Evolutionary conservation across 805 yeast genomes (phyloP).

Genomic region (Kluyveromyces lactis): DNA sequence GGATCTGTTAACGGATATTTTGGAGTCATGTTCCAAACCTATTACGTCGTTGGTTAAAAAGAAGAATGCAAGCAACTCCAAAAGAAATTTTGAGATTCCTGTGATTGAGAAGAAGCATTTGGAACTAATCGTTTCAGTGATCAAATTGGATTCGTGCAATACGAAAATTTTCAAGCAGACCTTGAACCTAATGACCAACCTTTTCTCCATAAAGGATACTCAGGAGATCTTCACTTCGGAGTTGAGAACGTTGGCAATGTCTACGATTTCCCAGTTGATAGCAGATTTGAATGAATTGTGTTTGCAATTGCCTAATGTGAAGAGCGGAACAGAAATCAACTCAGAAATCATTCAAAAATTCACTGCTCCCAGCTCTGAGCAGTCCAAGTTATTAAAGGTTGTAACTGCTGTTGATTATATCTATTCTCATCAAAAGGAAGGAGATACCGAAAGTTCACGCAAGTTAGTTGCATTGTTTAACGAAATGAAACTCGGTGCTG

Average conservation of each 20-base stretch:
- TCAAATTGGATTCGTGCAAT: constrained; percentile 77
- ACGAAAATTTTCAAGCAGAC: constrained; percentile 80
- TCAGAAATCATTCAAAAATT: constrained; percentile 54
- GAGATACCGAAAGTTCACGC: constrained; percentile 27
- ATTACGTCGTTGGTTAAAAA: constrained; percentile 44
- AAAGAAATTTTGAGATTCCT: constrained; percentile 42
- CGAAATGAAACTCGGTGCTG: constrained; percentile 57
- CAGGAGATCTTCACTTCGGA: constrained; percentile 59
- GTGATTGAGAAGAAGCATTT: constrained; percentile 54
- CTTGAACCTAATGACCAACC: constrained; percentile 68
- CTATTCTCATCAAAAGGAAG: constrained; percentile 37
- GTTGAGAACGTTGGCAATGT: constrained; percentile 54
- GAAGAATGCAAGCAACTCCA: constrained; percentile 23
- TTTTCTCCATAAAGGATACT: constrained; percentile 54
- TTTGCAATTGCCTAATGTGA: constrained; percentile 33
- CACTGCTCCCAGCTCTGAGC: constrained; percentile 75
- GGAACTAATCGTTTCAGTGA: constrained; percentile 52
- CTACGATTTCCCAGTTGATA: constrained; percentile 46
- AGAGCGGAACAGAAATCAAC: constrained; percentile 39
- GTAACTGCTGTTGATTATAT: constrained; percentile 83
- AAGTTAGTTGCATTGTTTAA: constrained; percentile 55
- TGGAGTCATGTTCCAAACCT: constrained; percentile 73
- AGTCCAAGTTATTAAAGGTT: constrained; percentile 77
- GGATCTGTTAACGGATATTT: constrained; percentile 66
- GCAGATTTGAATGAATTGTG: constrained; percentile 46